Evolutionary conservation across 2,329 filamentous ascomycete genomes (phyloP), one percentile per base, ranked within the genome.

Genomic region (Metarhizium rileyi): DNA sequence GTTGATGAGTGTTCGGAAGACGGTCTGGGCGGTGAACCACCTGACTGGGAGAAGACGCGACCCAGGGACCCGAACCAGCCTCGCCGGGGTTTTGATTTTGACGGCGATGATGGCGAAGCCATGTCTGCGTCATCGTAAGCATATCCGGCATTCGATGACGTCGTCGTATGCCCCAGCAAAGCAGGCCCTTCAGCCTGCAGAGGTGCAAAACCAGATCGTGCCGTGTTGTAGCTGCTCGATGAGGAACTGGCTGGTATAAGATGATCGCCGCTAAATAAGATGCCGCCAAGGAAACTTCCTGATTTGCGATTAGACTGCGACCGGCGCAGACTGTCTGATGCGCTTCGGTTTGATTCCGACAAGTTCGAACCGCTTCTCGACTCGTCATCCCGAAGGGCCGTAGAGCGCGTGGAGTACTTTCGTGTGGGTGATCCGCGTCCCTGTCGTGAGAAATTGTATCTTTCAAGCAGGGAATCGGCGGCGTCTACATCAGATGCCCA

Each of bases 41-140:
- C 63, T 5, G 75, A 75, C 38, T 67, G 74, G 46, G 64, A 67
- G 41, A 87, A 78, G 10, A 83, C 83, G 35, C 83, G 75, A 18
- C 79, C 74, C 20, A 90, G 64, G 44, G 80, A 86, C 22, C 84
- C 84, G 10, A 90, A 69, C 81, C 84, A 87, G 23, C 76, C 77
- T n/a, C 75, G 69, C 4, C 74, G 66, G 40, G 73, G 69, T 59
- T 80, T 82, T 12, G 59, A 67, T 67, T 83, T 76, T 61, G 78
- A 79, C 20, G 82, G 73, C 47, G 77, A 79, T 0, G 77, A 71
- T 2, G 76, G 70, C n/a, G 61, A 8, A 58, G 59, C 30, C 63
- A 59, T n/a, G 61, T 61, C 63, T 20, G 66, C 61, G 5, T 69
- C 63, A 9, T 71, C 66, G 6, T 68, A 60, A 12, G 22, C 5